These are phyloP conservation scores for Calonectria naviculata DNA, from an alignment of 2,329 filamentous ascomycete species.

Conservation along the genomic window DNA sequence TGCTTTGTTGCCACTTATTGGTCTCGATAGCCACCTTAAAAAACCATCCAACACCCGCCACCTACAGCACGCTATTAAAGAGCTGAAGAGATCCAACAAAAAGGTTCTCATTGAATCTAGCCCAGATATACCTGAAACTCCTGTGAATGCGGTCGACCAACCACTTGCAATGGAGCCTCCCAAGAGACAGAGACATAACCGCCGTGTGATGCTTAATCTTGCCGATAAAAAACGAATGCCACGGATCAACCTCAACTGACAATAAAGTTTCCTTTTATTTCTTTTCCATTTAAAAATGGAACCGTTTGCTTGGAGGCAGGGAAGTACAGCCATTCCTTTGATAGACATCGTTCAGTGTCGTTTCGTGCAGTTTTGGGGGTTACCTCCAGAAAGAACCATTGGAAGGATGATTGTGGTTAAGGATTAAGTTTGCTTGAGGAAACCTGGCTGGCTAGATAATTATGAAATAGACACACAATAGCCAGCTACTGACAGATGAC, in stretches of 20 bases:
- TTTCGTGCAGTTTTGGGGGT: too few species aligned
- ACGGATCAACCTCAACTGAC: background rate
- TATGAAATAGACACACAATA: background rate
- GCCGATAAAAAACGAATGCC: background rate
- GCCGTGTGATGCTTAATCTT: background rate
- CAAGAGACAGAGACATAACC: background rate
- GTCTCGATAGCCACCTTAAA: slow-evolving; percentile 35
- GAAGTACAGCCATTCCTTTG: too few species aligned
- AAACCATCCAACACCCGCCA: slow-evolving; percentile 22
- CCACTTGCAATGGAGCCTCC: background rate
- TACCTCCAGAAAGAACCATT: too few species aligned
- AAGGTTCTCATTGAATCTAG: slow-evolving; percentile 41
- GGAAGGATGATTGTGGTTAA: background rate
- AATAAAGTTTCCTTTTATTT: too few species aligned
- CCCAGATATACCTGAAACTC: slow-evolving; percentile 13
- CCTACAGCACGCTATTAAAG: slow-evolving; percentile 40
- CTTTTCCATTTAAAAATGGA: too few species aligned
- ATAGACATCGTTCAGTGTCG: background rate
- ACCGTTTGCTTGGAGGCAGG: background rate
- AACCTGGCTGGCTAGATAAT: background rate
- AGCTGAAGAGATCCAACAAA: slow-evolving; percentile 41
- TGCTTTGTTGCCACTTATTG: slow-evolving; percentile 36
- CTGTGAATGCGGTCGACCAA: background rate
- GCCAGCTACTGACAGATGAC: background rate
- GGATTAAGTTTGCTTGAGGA: background rate